Evolutionary conservation across 176 grass and related monocot genomes (phyloP).

Genomic region (Lolium rigidum): DNA sequence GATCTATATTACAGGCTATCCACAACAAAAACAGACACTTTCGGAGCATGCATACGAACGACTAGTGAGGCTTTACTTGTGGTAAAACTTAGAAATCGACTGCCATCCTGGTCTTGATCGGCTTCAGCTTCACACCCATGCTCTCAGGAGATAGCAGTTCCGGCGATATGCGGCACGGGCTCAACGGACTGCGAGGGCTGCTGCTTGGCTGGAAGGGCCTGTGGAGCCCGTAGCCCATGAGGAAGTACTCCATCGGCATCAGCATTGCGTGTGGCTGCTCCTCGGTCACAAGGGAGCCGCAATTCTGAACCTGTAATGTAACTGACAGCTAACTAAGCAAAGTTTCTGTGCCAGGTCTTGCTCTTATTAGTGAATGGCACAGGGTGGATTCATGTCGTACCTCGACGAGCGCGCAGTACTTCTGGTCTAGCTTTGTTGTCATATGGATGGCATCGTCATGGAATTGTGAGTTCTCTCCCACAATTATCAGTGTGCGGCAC

Average conservation of each 20-base stretch:
- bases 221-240: conserved; percentile 75
- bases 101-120: conserved; percentile 68
- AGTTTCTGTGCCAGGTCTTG: background rate
- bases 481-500: conserved; percentile 78
- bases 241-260: conserved; percentile 83
- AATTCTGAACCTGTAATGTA: conserved; percentile 75
- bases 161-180: conserved; percentile 70
- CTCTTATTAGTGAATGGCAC: background rate
- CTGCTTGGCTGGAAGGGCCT: conserved; percentile 64
- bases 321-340: background rate
- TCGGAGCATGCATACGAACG: background rate
- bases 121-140: conserved; percentile 93
- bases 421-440: conserved; percentile 63
- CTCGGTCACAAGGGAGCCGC: conserved; percentile 84
- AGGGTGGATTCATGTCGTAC: conserved; percentile 34
- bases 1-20: conserved; percentile 24
- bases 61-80: background rate
- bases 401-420: conserved; percentile 73
- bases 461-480: conserved; percentile 75
- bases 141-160: conserved; percentile 88
- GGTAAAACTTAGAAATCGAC: conserved; percentile 49
- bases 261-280: conserved; percentile 83
- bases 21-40: conserved; percentile 11
- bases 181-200: conserved; percentile 77
- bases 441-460: conserved; percentile 79